Base-by-base conservation (phyloP, 2,329 filamentous ascomycete genomes). In the Dothistroma pini region DNA sequence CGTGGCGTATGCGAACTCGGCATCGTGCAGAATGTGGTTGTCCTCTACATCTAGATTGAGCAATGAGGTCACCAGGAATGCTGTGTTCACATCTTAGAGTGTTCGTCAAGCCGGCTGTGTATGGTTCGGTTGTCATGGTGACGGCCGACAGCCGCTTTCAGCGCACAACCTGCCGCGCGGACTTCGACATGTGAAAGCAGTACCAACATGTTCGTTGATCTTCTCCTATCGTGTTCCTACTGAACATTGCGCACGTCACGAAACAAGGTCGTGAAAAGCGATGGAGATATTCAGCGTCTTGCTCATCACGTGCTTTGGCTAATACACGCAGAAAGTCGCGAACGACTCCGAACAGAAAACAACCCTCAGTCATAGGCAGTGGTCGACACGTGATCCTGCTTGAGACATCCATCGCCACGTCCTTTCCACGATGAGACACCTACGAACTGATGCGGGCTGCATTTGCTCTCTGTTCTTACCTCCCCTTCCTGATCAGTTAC, bases 1-100 rank as follows among this genome's bases (percentile, higher is more conserved):
- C 64, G 66, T 16, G 62, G 56, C 14, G 57, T 44, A 32, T 60
- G 58, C 16, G 58, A 56, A 38, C 50, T 44, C 44, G 58, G 53
- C 58, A 60, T 60, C 19, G 29, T 53, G 16, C 51, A 53, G 25
- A 53, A 35, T 35, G 31, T 35, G 12, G 31, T 32, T 31, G n/a
- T 44, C 1, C n/a, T 19, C 14, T 31, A 35, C 16, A 31, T 53
- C 34, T 21, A 35, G 29, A 29, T 29, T 29, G 21, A 25, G 21
- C 48, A 31, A 51, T 53, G 51, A 53, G 51, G 31, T 53, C 51
- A 53, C 31, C 51, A n/a, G 29, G 51, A 53, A 53, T 53, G 51
- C 51, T 53, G 51, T 53, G 51, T n/a, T 53, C 21, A 29, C 51
- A 53, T 53, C 7, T 44, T 44, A 53, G 34, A 32, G 25, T 29